Conservation (phyloP, 768 basidiomycete species). For the Crucibulum laeve region DNA sequence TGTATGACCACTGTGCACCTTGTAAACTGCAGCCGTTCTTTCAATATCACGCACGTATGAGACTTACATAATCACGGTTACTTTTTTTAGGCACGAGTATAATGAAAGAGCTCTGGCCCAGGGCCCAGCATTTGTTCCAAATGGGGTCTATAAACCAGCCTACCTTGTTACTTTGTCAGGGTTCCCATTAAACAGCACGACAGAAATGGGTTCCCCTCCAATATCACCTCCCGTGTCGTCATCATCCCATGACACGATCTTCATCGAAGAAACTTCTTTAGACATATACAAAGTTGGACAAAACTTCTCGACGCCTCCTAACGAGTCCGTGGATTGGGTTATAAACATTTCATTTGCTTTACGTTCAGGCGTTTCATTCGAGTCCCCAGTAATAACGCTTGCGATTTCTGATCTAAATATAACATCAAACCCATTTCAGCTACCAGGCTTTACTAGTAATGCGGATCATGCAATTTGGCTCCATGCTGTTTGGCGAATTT, state of each 20-base stretch:
- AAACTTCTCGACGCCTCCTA: slow-evolving; percentile 35
- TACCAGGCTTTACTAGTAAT: slow-evolving; percentile 17
- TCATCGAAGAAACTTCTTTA: slow-evolving; percentile 48
- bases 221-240: slow-evolving; percentile 16
- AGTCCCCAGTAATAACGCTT: slow-evolving; percentile 32
- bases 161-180: slow-evolving; percentile 41
- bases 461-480: slow-evolving; percentile 34
- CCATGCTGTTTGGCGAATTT: slow-evolving; percentile 38
- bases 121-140: slow-evolving; percentile 56
- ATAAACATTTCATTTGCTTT: slow-evolving; percentile 49
- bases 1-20: no score
- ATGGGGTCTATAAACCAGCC: slow-evolving; percentile 51
- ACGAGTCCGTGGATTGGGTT: slow-evolving; percentile 48
- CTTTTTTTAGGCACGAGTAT: neutral
- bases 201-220: slow-evolving; percentile 16
- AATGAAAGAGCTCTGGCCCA: slow-evolving; percentile 12
- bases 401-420: slow-evolving; percentile 44
- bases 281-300: slow-evolving; percentile 54
- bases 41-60: no score
- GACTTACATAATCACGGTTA: no score
- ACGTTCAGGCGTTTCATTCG: slow-evolving; percentile 33
- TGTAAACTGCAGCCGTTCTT: no score
- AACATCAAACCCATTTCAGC: slow-evolving; percentile 20
- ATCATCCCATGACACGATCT: slow-evolving; percentile 22
- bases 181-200: slow-evolving; percentile 11